These are phyloP conservation scores for Colletotrichum musae DNA, from an alignment of 2,329 filamentous ascomycete species.

Conservation along the genomic window DNA sequence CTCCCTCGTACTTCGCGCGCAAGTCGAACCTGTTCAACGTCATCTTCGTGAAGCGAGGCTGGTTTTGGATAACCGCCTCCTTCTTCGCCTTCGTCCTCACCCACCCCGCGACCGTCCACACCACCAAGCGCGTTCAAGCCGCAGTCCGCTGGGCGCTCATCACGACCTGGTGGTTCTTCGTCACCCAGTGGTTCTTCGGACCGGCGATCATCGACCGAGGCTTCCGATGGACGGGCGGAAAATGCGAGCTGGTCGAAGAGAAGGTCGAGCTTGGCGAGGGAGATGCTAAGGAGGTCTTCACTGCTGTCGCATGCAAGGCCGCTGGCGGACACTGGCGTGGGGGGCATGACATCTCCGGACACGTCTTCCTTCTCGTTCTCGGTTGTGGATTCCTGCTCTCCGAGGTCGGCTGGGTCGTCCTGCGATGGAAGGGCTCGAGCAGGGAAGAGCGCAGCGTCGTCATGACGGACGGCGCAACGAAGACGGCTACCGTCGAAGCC, in stretches of 20 bases:
- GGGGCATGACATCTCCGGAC: conserved; percentile 96
- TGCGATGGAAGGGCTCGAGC: conserved; percentile 56
- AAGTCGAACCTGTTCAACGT: conserved; percentile 95
- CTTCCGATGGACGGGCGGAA: conserved; percentile 90
- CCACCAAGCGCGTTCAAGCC: conserved; percentile 64
- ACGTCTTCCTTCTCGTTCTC: conserved; percentile 92
- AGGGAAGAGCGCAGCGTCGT: conserved; percentile 77
- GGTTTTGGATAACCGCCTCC: conserved; percentile 88
- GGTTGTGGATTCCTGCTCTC: conserved; percentile 86
- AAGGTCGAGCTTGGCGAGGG: conserved; percentile 62
- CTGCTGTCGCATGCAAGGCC: conserved; percentile 84
- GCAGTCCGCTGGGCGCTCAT: conserved; percentile 77
- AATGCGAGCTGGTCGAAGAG: conserved; percentile 75
- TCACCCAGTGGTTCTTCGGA: conserved; percentile 98
- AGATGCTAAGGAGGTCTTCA: conserved; percentile 70
- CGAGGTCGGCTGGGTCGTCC: conserved; percentile 77
- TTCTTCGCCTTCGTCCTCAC: conserved; percentile 79
- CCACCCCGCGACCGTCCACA: conserved; percentile 69
- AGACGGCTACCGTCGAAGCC: conserved; percentile 68
- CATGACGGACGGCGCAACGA: conserved; percentile 76
- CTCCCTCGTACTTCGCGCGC: conserved; percentile 91
- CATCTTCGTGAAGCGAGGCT: conserved; percentile 94
- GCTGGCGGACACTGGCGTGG: conserved; percentile 89
- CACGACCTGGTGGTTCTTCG: conserved; percentile 84
- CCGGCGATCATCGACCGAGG: conserved; percentile 90